Evolutionary conservation across 768 basidiomycete genomes (phyloP), one percentile per base, ranked within the genome.

Genomic region (Zangia roseola): DNA sequence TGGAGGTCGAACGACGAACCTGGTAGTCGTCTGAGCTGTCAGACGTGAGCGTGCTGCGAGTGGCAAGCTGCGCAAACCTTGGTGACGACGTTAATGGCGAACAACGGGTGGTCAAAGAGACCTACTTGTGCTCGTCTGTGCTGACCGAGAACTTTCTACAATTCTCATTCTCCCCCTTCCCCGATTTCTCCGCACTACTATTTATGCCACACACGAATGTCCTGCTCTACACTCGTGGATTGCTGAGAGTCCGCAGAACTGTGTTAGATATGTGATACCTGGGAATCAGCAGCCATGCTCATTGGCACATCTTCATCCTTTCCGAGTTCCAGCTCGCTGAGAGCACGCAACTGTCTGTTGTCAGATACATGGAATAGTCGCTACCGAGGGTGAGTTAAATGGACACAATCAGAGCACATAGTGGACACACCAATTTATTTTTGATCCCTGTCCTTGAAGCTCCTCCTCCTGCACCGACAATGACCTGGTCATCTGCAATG

Each of bases 291-390:
- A 16, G 86, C 84, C 77, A 97, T 85, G 64, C 93, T 95, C 91
- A 94, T 97, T n/a, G 97, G 94, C 5, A 88, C 89, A 69, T 98
- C 97, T 64, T 94, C 94, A 30, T 83, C 87, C 25, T 68, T 78
- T 46, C 81, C 85, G 12, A 99, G 77, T 59, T 91, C 82, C 40
- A 84, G 74, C 65, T 97, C 92, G 56, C 80, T 68, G 21, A 84
- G 63, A 1, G 82, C 69, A 26, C 80, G 71, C 10, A 92, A 64
- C 16, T 72, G 68, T 50, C 79, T 75, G 35, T 80, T 73, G 14
- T 76, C 64, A 14, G 71, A 72, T 46, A 91, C 73, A 40, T 76
- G 71, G 65, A 89, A 92, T 20, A 93, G 68, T 58, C 83, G 78
- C 91, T 93, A 57, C 16, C 42, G 36, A 38, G 30, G 23, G 34